These are phyloP conservation scores for Cryptococcus maquisensis DNA, from an alignment of 1,284 basidiomycete genomes.

Conservation along the genomic window DNA sequence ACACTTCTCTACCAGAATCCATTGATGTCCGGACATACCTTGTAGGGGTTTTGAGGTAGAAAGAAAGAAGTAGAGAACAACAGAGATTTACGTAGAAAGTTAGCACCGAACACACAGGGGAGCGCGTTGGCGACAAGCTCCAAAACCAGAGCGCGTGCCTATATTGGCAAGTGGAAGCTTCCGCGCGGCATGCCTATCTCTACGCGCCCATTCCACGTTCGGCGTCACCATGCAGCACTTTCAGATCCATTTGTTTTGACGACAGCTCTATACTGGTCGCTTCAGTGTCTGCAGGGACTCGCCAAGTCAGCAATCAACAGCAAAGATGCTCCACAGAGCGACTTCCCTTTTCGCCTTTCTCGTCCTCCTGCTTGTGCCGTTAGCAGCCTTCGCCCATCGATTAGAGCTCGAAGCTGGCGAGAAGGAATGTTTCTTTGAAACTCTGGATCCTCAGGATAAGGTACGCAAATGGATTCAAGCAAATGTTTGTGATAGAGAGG, in stretches of 20 bases:
- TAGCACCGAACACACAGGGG: neutral
- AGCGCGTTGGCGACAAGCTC: neutral
- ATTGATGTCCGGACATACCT: neutral
- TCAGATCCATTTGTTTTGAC: neutral
- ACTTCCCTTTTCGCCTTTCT: slow-evolving; percentile 15
- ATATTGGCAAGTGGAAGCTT: neutral
- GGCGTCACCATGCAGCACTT: neutral
- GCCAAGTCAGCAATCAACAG: neutral
- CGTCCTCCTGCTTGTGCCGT: slow-evolving; percentile 17
- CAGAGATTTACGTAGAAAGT: neutral
- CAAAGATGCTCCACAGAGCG: slow-evolving; percentile 7
- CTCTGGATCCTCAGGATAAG: slow-evolving; percentile 90
- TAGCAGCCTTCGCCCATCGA: slow-evolving; percentile 46
- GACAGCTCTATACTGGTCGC: neutral
- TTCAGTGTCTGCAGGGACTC: slow-evolving; percentile 6
- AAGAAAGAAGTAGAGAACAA: neutral
- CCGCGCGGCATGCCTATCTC: neutral
- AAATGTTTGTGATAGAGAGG: too few relatives aligned
- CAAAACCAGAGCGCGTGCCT: neutral
- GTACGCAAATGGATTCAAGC: slow-evolving; percentile 49
- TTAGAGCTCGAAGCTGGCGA: slow-evolving; percentile 64
- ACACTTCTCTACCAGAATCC: too few relatives aligned
- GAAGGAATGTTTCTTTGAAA: slow-evolving; percentile 98
- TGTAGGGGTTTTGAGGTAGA: neutral
- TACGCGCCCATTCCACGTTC: neutral